Conservation (phyloP, 2,329 filamentous ascomycete genomes). For the Daldinia eschscholtzii region DNA sequence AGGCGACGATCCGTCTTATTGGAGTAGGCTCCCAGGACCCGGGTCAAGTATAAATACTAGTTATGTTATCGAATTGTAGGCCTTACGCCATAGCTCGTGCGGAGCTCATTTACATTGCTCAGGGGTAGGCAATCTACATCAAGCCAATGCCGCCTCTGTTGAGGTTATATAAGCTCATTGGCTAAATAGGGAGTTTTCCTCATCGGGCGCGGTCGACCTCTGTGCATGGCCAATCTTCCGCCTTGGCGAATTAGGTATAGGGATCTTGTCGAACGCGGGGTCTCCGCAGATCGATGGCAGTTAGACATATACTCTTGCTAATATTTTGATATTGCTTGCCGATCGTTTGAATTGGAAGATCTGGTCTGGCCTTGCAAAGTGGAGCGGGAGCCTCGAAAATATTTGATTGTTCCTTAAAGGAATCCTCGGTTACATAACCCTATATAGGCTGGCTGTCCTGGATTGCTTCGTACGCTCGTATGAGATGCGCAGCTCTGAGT, state of each 20-base stretch:
- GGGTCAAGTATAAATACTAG: slow-evolving; percentile 33
- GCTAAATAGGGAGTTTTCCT: slow-evolving; percentile 44
- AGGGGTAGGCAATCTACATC: slow-evolving; percentile 28
- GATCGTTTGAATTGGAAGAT: slow-evolving; percentile 14
- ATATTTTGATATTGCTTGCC: slow-evolving; percentile 26
- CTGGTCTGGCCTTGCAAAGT: background rate
- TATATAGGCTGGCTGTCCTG: background rate
- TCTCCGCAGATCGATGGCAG: slow-evolving; percentile 40
- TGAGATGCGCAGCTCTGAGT: background rate
- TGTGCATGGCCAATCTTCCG: slow-evolving; percentile 39
- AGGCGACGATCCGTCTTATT: background rate
- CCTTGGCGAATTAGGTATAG: slow-evolving; percentile 42
- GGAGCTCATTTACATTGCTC: slow-evolving; percentile 31
- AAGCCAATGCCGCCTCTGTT: slow-evolving; percentile 24
- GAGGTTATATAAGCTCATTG: slow-evolving; percentile 39
- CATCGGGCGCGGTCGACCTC: slow-evolving; percentile 37
- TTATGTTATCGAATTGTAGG: slow-evolving; percentile 3
- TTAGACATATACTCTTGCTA: slow-evolving; percentile 19
- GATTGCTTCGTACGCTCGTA: background rate
- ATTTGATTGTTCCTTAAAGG: background rate
- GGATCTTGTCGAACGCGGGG: slow-evolving; percentile 31
- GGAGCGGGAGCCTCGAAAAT: background rate
- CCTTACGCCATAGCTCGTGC: slow-evolving; percentile 31
- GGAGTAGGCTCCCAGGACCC: slow-evolving; percentile 10
- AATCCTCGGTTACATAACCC: background rate